Evolutionary conservation across 2,329 filamentous ascomycete species (phyloP).

Genomic region (Neofusicoccum laricinum): DNA sequence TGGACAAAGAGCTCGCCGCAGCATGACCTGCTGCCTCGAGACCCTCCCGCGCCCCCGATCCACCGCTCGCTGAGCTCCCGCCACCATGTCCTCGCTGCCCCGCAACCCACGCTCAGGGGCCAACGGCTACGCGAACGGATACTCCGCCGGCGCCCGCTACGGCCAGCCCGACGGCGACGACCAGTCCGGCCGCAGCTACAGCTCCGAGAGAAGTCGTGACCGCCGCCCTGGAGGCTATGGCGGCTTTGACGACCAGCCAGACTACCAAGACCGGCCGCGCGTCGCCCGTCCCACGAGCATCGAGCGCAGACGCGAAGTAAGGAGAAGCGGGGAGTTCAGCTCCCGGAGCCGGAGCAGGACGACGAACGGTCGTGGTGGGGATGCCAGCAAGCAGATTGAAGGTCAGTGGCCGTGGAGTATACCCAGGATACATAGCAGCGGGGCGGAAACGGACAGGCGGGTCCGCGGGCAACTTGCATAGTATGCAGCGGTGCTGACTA

Average conservation of each 20-base stretch:
- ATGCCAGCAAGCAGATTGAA: conserved; percentile 33
- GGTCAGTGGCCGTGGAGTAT: conserved; percentile 24
- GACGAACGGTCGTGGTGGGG: neutral
- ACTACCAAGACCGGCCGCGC: conserved; percentile 24
- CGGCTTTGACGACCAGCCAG: conserved; percentile 24
- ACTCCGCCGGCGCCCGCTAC: conserved; percentile 29
- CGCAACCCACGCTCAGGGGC: conserved; percentile 28
- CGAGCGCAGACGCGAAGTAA: conserved; percentile 40
- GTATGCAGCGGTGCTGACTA: conserved; percentile 14
- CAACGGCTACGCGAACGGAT: conserved; percentile 41
- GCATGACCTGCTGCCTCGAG: conserved; percentile 10
- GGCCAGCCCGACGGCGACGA: conserved; percentile 29
- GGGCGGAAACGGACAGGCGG: neutral
- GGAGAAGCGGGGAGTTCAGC: conserved; percentile 36
- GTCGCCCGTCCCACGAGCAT: conserved; percentile 38
- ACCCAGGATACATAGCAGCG: neutral
- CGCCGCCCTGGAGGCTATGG: conserved; percentile 41
- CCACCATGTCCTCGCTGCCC: conserved; percentile 36
- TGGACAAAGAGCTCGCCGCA: conserved; percentile 14
- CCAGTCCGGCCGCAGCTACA: conserved; percentile 23
- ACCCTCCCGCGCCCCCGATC: neutral
- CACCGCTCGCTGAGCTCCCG: neutral
- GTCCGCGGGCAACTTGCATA: neutral
- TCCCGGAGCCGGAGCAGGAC: conserved; percentile 1
- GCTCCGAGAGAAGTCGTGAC: conserved; percentile 22